phyloP scores from a whole-genome alignment of 306 rosid genomes.

The Astragalus glycyphyllos region DNA sequence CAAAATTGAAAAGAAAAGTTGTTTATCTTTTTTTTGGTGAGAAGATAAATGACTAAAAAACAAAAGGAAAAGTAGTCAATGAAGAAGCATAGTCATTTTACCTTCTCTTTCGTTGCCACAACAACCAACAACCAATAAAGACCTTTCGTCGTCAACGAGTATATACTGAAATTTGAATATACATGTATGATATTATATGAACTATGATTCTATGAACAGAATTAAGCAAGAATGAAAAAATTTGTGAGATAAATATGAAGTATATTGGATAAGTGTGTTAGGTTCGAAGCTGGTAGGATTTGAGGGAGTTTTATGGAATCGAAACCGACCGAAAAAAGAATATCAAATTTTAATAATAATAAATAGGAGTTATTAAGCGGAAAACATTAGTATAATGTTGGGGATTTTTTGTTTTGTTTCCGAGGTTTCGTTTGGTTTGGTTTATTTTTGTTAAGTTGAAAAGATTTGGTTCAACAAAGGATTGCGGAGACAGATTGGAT shows the following conservation, averaged over 20 bases:
- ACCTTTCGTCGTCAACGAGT: conserved; percentile 16
- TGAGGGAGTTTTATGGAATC: conserved; percentile 51
- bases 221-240: conserved; percentile 18
- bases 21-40: neutral
- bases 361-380: neutral
- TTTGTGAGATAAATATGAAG: conserved; percentile 35
- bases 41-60: neutral
- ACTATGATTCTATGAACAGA: conserved; percentile 21
- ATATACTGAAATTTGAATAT: conserved; percentile 22
- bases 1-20: conserved; percentile 28
- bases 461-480: conserved; percentile 60
- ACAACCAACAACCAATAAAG: conserved; percentile 53
- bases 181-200: conserved; percentile 11
- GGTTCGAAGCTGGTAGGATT: conserved; percentile 66
- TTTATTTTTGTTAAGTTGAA: conserved; percentile 15
- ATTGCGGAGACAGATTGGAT: conserved; percentile 37
- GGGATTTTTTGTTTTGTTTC: conserved; percentile 39
- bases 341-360: neutral
- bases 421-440: conserved; percentile 49
- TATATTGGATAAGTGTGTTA: conserved; percentile 42
- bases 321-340: conserved; percentile 45
- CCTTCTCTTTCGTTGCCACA: conserved; percentile 46
- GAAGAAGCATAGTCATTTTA: conserved; percentile 37
- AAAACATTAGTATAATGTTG: neutral
- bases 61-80: conserved; percentile 38